These are phyloP conservation scores for Podila verticillata DNA, from an alignment of 192 early-diverging fungal species.

Conservation along the genomic window DNA sequence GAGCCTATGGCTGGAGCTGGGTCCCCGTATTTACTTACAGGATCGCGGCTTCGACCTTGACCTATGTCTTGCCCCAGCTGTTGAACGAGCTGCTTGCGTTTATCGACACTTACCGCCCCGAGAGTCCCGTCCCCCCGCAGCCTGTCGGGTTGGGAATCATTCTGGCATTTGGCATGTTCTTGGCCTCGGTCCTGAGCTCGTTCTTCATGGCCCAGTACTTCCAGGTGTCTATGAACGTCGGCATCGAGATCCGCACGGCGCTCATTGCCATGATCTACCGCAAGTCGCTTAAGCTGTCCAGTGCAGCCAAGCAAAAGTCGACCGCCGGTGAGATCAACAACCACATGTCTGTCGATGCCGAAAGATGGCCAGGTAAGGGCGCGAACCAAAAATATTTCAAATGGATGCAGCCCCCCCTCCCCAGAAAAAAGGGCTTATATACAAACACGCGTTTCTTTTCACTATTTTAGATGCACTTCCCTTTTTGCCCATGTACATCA, in stretches of 20 bases:
- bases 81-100: slow-evolving; percentile 41
- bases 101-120: slow-evolving; percentile 30
- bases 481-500: slow-evolving; percentile 41
- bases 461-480: slow-evolving; percentile 11
- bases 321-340: slow-evolving; percentile 56
- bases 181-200: slow-evolving; percentile 29
- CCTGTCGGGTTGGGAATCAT: slow-evolving; percentile 43
- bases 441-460: background rate
- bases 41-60: slow-evolving; percentile 21
- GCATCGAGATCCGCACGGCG: slow-evolving; percentile 46
- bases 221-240: slow-evolving; percentile 22
- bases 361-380: slow-evolving; percentile 20
- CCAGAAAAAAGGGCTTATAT: background rate
- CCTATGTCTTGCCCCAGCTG: slow-evolving; percentile 42
- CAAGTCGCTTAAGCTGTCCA: slow-evolving; percentile 51
- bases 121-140: slow-evolving; percentile 4
- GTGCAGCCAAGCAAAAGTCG: slow-evolving; percentile 46
- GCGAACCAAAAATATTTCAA: background rate
- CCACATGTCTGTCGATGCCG: slow-evolving; percentile 54
- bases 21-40: slow-evolving; percentile 23
- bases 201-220: slow-evolving; percentile 43
- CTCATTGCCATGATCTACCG: slow-evolving; percentile 53
- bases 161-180: slow-evolving; percentile 51
- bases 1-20: slow-evolving; percentile 21
- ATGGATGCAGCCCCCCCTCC: background rate